These are phyloP conservation scores for Eimeria praecox DNA, from an alignment of 169 alveolate species.

Conservation along the genomic window DNA sequence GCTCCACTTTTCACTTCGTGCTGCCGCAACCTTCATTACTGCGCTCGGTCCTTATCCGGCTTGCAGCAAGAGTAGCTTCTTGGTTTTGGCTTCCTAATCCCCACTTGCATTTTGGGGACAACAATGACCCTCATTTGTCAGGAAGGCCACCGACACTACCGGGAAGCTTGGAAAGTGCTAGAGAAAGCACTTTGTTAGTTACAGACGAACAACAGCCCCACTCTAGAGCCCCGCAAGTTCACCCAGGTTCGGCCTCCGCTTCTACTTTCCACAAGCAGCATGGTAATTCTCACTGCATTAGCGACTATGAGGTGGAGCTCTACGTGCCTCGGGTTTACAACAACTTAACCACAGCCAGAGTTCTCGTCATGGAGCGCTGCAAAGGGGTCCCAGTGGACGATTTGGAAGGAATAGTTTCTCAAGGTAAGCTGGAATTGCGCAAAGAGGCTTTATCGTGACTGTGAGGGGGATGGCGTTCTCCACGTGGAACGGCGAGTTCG, in stretches of 20 bases:
- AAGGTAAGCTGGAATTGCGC: slow-evolving; percentile 38
- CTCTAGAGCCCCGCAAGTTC: background rate
- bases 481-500: background rate
- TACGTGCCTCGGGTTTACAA: slow-evolving; percentile 75
- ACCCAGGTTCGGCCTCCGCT: background rate
- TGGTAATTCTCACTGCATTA: background rate
- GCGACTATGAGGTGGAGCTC: slow-evolving; percentile 62
- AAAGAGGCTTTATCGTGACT: background rate
- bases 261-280: background rate
- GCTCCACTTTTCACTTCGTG: slow-evolving; percentile 20
- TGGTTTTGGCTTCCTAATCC: slow-evolving; percentile 3
- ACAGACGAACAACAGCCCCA: background rate
- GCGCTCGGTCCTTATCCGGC: slow-evolving; percentile 43
- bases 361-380: slow-evolving; percentile 81
- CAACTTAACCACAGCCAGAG: slow-evolving; percentile 73
- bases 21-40: slow-evolving; percentile 41
- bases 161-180: background rate
- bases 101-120: background rate
- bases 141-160: background rate
- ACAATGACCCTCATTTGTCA: background rate
- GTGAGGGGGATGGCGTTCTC: background rate
- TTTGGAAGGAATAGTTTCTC: slow-evolving; percentile 36
- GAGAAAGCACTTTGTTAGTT: background rate
- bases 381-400: slow-evolving; percentile 79
- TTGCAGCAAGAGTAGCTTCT: slow-evolving; percentile 30